phyloP scores from a whole-genome alignment of 257 asterid species.

The Buddleja alternifolia region DNA sequence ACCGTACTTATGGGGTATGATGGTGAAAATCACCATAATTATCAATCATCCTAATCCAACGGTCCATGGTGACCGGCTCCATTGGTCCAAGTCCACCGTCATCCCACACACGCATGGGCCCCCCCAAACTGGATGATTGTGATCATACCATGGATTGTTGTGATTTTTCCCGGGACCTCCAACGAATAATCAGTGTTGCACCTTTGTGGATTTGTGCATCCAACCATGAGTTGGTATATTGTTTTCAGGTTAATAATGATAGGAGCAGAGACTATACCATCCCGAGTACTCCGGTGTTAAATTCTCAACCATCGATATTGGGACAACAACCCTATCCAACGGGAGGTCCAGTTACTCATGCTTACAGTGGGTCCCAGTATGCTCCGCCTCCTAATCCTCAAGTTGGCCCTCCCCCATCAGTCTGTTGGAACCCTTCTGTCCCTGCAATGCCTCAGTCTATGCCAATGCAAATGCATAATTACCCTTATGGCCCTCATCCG shows the following conservation, averaged over 20 bases:
- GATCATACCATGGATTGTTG: no score
- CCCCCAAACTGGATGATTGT: no score
- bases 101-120: no score
- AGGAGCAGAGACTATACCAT: slow-evolving; percentile 91
- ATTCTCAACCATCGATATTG: slow-evolving; percentile 67
- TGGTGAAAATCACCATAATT: no score
- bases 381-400: slow-evolving; percentile 53
- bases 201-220: background rate
- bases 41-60: no score
- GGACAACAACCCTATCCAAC: slow-evolving; percentile 72
- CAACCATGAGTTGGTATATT: slow-evolving; percentile 12
- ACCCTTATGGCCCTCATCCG: slow-evolving; percentile 64
- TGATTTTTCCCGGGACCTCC: no score
- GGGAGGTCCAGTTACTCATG: slow-evolving; percentile 60
- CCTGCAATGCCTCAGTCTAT: slow-evolving; percentile 44
- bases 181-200: no score
- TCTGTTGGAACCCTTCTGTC: slow-evolving; percentile 66
- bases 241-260: slow-evolving; percentile 82
- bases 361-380: slow-evolving; percentile 60
- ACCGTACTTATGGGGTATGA: no score
- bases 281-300: slow-evolving; percentile 61
- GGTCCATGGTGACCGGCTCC: no score
- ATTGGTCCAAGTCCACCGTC: no score
- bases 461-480: slow-evolving; percentile 79
- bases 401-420: slow-evolving; percentile 53